These are phyloP conservation scores for Fusarium keratoplasticum DNA, from an alignment of 2,329 filamentous ascomycete species.

Conservation along the genomic window DNA sequence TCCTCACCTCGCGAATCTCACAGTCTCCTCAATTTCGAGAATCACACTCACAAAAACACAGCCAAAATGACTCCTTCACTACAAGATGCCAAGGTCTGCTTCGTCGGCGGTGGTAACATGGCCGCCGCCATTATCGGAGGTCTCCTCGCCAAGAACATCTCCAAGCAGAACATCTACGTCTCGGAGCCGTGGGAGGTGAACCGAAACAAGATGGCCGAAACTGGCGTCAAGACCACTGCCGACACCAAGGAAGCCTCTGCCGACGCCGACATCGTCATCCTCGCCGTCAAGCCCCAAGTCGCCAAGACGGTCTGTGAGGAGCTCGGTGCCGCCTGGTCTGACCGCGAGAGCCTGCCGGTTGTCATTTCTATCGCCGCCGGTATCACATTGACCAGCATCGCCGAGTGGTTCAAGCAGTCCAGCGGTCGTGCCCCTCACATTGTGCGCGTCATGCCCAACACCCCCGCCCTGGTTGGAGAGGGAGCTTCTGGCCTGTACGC, in stretches of 20 bases:
- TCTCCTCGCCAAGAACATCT: conserved; percentile 56
- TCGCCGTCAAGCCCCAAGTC: conserved; percentile 65
- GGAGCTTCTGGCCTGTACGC: conserved; percentile 62
- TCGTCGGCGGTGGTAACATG: conserved; percentile 64
- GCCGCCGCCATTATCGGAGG: conserved; percentile 64
- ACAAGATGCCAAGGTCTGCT: conserved; percentile 50
- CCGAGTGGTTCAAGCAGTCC: conserved; percentile 54
- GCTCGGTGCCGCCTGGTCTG: conserved; percentile 54
- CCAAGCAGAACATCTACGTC: conserved; percentile 59
- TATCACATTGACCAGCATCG: conserved; percentile 58
- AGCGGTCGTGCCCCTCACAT: conserved; percentile 55
- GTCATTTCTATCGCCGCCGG: conserved; percentile 63
- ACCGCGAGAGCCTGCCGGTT: conserved; percentile 52
- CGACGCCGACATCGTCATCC: conserved; percentile 59
- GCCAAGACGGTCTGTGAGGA: conserved; percentile 60
- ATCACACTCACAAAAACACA: neutral
- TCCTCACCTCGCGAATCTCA: neutral
- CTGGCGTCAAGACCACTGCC: conserved; percentile 59
- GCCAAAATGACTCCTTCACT: conserved; percentile 44
- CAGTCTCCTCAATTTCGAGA: neutral
- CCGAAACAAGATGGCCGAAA: conserved; percentile 59
- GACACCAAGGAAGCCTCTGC: conserved; percentile 58
- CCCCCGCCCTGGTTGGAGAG: conserved; percentile 62
- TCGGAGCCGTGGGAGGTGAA: conserved; percentile 66
- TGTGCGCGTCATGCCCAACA: conserved; percentile 66